Conservation (phyloP, 2,329 filamentous ascomycete genomes). For the Calonectria leucothoes region DNA sequence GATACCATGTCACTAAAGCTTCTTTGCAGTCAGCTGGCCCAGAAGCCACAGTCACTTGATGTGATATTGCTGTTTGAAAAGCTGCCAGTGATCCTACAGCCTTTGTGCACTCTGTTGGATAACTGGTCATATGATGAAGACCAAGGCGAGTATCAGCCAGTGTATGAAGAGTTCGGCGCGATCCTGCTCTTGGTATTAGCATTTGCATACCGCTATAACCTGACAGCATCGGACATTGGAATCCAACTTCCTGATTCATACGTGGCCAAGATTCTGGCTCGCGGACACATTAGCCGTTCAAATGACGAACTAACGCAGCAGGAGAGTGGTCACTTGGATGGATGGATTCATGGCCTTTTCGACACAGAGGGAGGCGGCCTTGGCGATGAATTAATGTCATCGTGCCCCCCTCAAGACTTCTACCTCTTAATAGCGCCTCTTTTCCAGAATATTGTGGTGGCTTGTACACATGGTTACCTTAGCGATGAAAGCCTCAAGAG, state of each 20-base stretch:
- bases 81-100: slow-evolving; percentile 75
- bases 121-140: slow-evolving; percentile 86
- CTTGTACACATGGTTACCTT: slow-evolving; percentile 73
- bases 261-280: slow-evolving; percentile 72
- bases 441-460: slow-evolving; percentile 80
- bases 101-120: slow-evolving; percentile 80
- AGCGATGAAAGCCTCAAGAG: slow-evolving; percentile 77
- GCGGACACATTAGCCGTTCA: slow-evolving; percentile 67
- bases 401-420: slow-evolving; percentile 85
- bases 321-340: slow-evolving; percentile 74
- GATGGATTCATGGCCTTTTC: slow-evolving; percentile 84
- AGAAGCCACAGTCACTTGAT: slow-evolving; percentile 78
- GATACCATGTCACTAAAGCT: slow-evolving; percentile 85
- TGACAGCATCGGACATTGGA: slow-evolving; percentile 74
- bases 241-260: slow-evolving; percentile 71
- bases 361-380: slow-evolving; percentile 79
- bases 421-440: slow-evolving; percentile 82
- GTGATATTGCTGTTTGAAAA: slow-evolving; percentile 82
- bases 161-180: slow-evolving; percentile 87
- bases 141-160: slow-evolving; percentile 84
- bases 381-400: slow-evolving; percentile 83
- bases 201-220: slow-evolving; percentile 79
- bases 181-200: slow-evolving; percentile 80
- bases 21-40: slow-evolving; percentile 78
- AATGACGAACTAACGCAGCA: slow-evolving; percentile 71